phyloP scores from a whole-genome alignment of 2,329 filamentous ascomycete genomes.

The Ophidiomyces ophidiicola region DNA sequence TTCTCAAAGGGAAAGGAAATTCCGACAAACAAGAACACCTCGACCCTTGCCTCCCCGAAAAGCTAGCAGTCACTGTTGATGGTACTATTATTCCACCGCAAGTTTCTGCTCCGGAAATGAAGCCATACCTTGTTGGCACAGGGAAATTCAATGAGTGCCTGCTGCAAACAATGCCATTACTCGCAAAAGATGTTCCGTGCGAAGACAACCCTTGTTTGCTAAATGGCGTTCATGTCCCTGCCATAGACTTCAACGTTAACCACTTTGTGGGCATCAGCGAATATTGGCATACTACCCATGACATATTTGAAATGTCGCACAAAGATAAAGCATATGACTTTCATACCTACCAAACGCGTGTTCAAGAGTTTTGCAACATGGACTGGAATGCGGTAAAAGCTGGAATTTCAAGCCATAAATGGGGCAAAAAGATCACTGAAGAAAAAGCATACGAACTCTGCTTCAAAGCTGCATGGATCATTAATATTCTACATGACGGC shows the following conservation, averaged over 20 bases:
- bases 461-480: conserved; percentile 97
- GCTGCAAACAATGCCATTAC: conserved; percentile 64
- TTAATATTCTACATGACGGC: conserved; percentile 89
- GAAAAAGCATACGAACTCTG: conserved; percentile 76
- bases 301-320: conserved; percentile 69
- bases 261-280: conserved; percentile 97
- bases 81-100: conserved; percentile 45
- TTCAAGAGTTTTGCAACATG: conserved; percentile 71
- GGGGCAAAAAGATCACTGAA: conserved; percentile 60
- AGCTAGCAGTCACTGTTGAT: conserved; percentile 60
- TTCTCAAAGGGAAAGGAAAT: conserved; percentile 56
- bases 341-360: conserved; percentile 72
- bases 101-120: conserved; percentile 27
- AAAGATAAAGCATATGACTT: conserved; percentile 78
- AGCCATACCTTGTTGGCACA: conserved; percentile 60
- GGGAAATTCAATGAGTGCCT: conserved; percentile 80
- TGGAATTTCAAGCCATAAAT: conserved; percentile 53
- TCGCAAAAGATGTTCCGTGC: conserved; percentile 82
- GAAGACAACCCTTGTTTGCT: conserved; percentile 73
- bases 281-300: conserved; percentile 97
- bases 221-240: conserved; percentile 82
- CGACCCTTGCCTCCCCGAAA: conserved; percentile 79
- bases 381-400: conserved; percentile 67
- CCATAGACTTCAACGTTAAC: conserved; percentile 93
- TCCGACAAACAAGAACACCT: conserved; percentile 55